These are phyloP conservation scores for Jacaranda mimosifolia DNA, from an alignment of 257 asterid species.

Conservation along the genomic window DNA sequence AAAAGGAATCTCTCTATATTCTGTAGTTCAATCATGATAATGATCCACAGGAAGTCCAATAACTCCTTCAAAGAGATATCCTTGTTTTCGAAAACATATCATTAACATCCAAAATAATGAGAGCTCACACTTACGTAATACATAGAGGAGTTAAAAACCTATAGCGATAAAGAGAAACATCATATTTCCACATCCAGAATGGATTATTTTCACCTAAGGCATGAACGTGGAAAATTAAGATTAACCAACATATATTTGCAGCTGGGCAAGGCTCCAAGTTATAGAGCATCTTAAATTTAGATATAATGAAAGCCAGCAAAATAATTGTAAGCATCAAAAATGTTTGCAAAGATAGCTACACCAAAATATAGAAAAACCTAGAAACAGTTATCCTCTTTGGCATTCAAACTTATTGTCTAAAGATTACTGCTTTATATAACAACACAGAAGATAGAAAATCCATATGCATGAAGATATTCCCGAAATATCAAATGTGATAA, in stretches of 20 bases:
- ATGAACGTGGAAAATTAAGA: background rate
- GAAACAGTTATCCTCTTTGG: background rate
- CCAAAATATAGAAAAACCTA: slow-evolving; percentile 2
- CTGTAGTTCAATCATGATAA: background rate
- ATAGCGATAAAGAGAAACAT: slow-evolving; percentile 6
- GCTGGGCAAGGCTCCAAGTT: slow-evolving; percentile 9
- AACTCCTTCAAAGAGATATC: slow-evolving; percentile 5
- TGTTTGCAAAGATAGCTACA: background rate
- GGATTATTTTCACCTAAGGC: background rate
- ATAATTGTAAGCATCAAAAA: slow-evolving; percentile 15
- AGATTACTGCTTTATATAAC: slow-evolving; percentile 19
- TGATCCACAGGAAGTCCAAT: slow-evolving; percentile 9
- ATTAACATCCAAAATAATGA: slow-evolving; percentile 1
- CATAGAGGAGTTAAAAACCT: background rate
- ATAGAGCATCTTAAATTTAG: slow-evolving; percentile 3
- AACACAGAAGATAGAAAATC: slow-evolving; percentile 17
- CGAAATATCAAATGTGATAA: slow-evolving; percentile 22
- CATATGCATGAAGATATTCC: slow-evolving; percentile 20
- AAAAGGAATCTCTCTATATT: background rate
- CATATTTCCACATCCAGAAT: background rate
- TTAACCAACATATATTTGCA: slow-evolving; percentile 14
- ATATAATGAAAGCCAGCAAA: background rate
- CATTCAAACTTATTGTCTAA: slow-evolving; percentile 7
- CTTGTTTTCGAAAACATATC: background rate
- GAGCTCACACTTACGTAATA: slow-evolving; percentile 1